Base-by-base conservation (phyloP, 768 basidiomycete genomes). In the Candolleomyces efflorescens region DNA sequence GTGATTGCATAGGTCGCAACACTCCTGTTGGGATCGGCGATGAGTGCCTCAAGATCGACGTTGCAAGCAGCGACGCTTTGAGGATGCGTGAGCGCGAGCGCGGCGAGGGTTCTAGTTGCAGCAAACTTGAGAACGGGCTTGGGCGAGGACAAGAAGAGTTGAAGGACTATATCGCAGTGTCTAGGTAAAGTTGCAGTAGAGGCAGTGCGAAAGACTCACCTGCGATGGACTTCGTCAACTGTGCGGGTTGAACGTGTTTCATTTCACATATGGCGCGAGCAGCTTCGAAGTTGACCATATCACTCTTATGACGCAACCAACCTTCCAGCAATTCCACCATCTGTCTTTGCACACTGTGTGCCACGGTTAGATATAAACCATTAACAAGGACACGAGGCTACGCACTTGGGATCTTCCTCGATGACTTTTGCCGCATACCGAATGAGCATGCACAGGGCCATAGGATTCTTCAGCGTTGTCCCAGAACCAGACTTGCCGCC, bases 231-330 rank as follows among this genome's bases (percentile, higher is more conserved):
- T 93, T 88, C 23, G 86, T 85, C 53, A 98, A 76, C 65, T 98
- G 94, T 4, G 82, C 71, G 7, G 86, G 69, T 24, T 86, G 80
- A 26, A 94, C 89, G 60, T 87, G 85, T 72, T 87, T 90, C 90
- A 96, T 92, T 70, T 98, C 96, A 70, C 95, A 98, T 61, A 99
- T 96, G 6, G 87, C 95, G 45, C 97, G 89, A 3, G 97, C 96
- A 20, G 97, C 97, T 71, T 99, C 97, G 60, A 94, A 91, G 74
- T 98, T 98, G 68, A 99, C 97, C 96, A 98, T 99, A 70, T 99
- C 97, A 64, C 94, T 97, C 79, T 99, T 99, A 75, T 99, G 97
- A 58, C 94, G 86, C 59, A 98, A 77, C 87, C 94, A 95, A 36
- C 90, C 88, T 68, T 98, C 97, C 38, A 98, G 79, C 44, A 97